Evolutionary conservation across 2,329 filamentous ascomycete genomes (phyloP).

Genomic region (Lojkania enalia): DNA sequence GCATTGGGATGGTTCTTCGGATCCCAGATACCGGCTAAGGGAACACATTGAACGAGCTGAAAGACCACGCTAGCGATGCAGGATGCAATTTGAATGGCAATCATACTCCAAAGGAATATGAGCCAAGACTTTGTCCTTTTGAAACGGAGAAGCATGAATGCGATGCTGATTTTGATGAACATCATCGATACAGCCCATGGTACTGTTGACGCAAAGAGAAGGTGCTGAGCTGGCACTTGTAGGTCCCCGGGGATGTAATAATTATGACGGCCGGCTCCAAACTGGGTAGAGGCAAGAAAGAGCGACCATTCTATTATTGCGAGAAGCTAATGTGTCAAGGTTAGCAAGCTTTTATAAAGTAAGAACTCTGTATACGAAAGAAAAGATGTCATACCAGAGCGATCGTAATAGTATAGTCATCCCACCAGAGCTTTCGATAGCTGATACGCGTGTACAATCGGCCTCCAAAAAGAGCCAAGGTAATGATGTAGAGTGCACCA

Average conservation of each 20-base stretch:
- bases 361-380: background rate
- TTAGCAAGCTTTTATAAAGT: background rate
- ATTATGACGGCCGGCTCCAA: conserved; percentile 13
- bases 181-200: conserved; percentile 8
- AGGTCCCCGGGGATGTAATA: conserved; percentile 2
- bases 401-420: conserved; percentile 18
- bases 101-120: conserved; percentile 26
- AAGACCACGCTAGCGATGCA: conserved; percentile 21
- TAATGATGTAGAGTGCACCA: conserved; percentile 14
- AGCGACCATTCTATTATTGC: conserved; percentile 17
- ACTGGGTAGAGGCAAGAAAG: conserved; percentile 8
- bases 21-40: conserved; percentile 23
- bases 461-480: conserved; percentile 9
- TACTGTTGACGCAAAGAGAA: conserved; percentile 14
- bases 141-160: conserved; percentile 29
- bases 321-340: conserved; percentile 8
- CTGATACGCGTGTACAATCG: conserved; percentile 15
- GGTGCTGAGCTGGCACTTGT: conserved; percentile 8
- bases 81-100: conserved; percentile 23
- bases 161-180: conserved; percentile 20
- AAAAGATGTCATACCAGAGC: conserved; percentile 13
- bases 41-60: conserved; percentile 24
- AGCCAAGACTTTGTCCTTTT: conserved; percentile 16
- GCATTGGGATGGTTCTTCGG: conserved; percentile 8
- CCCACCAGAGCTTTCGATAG: conserved; percentile 17